Evolutionary conservation across 2,329 filamentous ascomycete species (phyloP).

Genomic region (Albophoma yamanashiensis): DNA sequence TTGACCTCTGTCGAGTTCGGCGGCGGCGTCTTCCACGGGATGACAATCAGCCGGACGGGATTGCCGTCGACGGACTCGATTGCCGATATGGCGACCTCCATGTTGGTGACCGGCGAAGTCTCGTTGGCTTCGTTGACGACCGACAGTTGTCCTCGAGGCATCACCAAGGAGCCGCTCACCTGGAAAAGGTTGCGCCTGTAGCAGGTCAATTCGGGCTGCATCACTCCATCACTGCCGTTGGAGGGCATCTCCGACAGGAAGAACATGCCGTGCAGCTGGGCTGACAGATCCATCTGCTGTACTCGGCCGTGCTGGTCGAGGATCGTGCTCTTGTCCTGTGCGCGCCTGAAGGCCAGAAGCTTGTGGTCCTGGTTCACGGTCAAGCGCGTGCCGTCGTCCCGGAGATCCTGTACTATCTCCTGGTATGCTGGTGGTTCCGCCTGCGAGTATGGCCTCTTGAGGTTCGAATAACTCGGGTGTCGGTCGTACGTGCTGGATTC

Average conservation of each 20-base stretch:
- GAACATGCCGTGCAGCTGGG: slow-evolving; percentile 82
- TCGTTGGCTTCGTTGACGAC: slow-evolving; percentile 78
- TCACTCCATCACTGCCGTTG: slow-evolving; percentile 44
- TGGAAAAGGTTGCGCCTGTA: slow-evolving; percentile 94
- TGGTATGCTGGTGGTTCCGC: slow-evolving; percentile 45
- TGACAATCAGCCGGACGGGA: slow-evolving; percentile 84
- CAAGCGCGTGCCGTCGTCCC: slow-evolving; percentile 46
- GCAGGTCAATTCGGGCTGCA: slow-evolving; percentile 81
- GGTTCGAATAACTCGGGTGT: slow-evolving; percentile 38
- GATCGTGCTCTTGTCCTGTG: slow-evolving; percentile 49
- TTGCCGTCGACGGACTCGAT: slow-evolving; percentile 94
- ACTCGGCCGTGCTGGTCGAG: slow-evolving; percentile 49
- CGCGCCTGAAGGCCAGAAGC: slow-evolving; percentile 45
- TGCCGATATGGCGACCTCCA: slow-evolving; percentile 82
- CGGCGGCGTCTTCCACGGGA: slow-evolving; percentile 93
- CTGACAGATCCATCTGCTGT: slow-evolving; percentile 51
- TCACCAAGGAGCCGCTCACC: slow-evolving; percentile 79
- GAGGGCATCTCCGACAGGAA: slow-evolving; percentile 73
- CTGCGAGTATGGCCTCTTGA: slow-evolving; percentile 49
- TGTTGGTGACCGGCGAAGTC: slow-evolving; percentile 67
- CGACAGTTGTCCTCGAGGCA: slow-evolving; percentile 67
- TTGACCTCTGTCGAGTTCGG: slow-evolving; percentile 61
- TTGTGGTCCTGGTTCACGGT: slow-evolving; percentile 51
- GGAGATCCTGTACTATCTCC: slow-evolving; percentile 50
- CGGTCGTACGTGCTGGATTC: slow-evolving; percentile 44